A percentile compares a stretch with the other conserved stretches of the same genome.
Evolutionary conservation across 208 protist genomes (phyloP).

Genomic region (Trypanosoma grayi): DNA sequence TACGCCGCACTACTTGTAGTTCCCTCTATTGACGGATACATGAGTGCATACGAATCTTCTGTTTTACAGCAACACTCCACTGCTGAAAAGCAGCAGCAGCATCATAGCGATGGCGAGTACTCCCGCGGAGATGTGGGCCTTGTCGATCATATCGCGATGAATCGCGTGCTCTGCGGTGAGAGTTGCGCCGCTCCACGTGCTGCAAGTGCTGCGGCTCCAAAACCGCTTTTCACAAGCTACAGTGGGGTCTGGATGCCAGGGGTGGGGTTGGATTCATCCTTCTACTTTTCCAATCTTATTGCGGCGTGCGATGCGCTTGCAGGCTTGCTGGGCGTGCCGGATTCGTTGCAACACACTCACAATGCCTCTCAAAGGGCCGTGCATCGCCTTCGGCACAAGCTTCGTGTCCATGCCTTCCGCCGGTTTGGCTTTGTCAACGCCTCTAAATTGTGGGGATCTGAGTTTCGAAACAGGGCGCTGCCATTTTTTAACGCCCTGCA

Average conservation of each 20-base stretch:
- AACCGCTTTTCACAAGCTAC: neutral
- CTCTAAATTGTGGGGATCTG: slow-evolving; percentile 16
- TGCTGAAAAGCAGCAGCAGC: neutral
- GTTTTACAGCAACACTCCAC: slow-evolving; percentile 12
- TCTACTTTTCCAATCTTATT: slow-evolving; percentile 35
- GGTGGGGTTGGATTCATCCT: slow-evolving; percentile 34
- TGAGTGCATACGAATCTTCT: slow-evolving; percentile 8
- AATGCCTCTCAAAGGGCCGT: slow-evolving; percentile 12
- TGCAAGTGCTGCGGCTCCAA: neutral
- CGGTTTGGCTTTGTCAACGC: slow-evolving; percentile 27
- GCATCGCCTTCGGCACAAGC: slow-evolving; percentile 20
- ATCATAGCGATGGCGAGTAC: neutral
- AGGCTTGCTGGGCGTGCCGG: slow-evolving; percentile 18
- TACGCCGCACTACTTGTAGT: slow-evolving; percentile 10
- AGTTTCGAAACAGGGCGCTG: slow-evolving; percentile 19
- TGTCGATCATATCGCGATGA: slow-evolving; percentile 1
- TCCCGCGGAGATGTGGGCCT: slow-evolving; percentile 16
- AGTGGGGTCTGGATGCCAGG: slow-evolving; percentile 27
- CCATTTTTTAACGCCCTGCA: slow-evolving; percentile 33
- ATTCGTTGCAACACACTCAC: neutral
- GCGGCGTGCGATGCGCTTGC: slow-evolving; percentile 36
- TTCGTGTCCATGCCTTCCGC: slow-evolving; percentile 24
- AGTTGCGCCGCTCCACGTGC: neutral
- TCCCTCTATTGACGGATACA: slow-evolving; percentile 19
- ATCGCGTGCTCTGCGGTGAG: slow-evolving; percentile 2